Conservation (phyloP, 2,329 filamentous ascomycete genomes). For the Aspergillus aculeatus region DNA sequence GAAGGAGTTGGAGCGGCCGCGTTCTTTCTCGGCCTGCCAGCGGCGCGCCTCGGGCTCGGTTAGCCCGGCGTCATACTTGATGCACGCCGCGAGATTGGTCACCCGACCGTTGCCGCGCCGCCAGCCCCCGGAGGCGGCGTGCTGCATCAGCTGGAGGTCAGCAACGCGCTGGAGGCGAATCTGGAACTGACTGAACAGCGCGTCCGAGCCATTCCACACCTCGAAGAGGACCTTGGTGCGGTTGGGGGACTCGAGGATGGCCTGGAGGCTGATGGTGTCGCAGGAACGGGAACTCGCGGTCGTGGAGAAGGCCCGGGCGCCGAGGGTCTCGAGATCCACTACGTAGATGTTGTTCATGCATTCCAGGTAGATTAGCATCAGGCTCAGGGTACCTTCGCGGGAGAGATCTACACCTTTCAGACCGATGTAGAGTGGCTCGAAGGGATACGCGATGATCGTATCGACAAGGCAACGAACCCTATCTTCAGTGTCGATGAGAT, state of each 20-base stretch:
- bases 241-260: neutral
- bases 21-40: no score
- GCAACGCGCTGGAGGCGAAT: neutral
- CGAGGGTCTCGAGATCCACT: neutral
- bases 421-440: neutral
- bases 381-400: neutral
- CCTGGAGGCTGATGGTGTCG: neutral
- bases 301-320: neutral
- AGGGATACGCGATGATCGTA: neutral
- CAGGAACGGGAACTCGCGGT: no score
- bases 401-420: neutral
- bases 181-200: neutral
- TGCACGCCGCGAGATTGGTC: no score
- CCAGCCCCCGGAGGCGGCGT: neutral
- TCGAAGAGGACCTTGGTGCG: neutral
- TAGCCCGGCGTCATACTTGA: no score
- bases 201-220: neutral
- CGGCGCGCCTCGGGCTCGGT: no score
- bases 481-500: neutral
- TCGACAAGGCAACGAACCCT: neutral
- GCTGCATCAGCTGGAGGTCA: neutral
- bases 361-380: neutral
- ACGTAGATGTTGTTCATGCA: neutral
- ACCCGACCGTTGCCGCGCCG: no score
- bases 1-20: no score